phyloP scores from a whole-genome alignment of 305 asterid species.

The Fraxinus nigra region DNA sequence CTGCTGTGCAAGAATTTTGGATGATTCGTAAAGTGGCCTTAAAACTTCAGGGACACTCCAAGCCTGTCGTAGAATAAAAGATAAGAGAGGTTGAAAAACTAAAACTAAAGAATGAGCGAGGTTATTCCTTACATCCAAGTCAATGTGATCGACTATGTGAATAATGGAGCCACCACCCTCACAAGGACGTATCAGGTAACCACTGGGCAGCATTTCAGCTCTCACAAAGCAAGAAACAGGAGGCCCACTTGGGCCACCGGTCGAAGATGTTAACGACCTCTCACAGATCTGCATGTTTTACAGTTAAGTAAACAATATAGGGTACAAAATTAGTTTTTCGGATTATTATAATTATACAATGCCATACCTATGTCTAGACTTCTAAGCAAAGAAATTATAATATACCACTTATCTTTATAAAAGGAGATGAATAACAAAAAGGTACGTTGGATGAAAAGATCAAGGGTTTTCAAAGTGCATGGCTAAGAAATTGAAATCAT shows the following conservation, averaged over 20 bases:
- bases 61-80: constrained; percentile 42
- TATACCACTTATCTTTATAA: background rate
- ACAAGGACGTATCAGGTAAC: constrained; percentile 87
- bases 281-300: constrained; percentile 68
- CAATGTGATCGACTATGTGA: constrained; percentile 94
- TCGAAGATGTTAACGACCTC: constrained; percentile 74
- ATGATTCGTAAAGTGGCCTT: constrained; percentile 93
- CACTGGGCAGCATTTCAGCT: constrained; percentile 95
- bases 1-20: constrained; percentile 89
- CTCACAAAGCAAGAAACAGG: constrained; percentile 71
- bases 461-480: background rate
- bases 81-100: background rate
- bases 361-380: background rate
- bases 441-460: background rate
- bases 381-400: background rate
- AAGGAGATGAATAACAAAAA: background rate
- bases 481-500: background rate
- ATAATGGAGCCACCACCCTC: constrained; percentile 96
- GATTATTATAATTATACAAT: background rate
- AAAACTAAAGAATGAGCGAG: background rate
- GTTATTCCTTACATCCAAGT: constrained; percentile 63
- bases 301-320: background rate
- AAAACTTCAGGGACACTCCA: constrained; percentile 95
- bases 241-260: constrained; percentile 88
- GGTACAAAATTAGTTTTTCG: background rate